These are phyloP conservation scores for Trametes maxima DNA, from an alignment of 768 basidiomycete species.

Conservation along the genomic window DNA sequence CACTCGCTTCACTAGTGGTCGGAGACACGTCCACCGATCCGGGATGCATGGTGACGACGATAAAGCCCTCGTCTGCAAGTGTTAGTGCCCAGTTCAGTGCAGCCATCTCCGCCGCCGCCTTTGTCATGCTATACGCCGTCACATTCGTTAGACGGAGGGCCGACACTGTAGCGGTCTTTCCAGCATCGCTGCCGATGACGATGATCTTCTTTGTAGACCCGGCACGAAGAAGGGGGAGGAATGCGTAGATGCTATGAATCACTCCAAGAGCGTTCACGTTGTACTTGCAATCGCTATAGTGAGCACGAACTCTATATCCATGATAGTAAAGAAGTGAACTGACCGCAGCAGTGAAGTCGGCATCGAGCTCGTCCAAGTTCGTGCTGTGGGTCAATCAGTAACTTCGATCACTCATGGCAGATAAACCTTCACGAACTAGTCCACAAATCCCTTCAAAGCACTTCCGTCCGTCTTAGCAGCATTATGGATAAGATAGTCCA, in stretches of 20 bases:
- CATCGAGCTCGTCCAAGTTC: constrained; percentile 17
- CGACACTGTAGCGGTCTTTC: neutral
- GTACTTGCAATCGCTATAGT: constrained; percentile 23
- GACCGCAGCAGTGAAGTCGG: constrained; percentile 15
- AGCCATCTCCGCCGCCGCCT: constrained; percentile 2
- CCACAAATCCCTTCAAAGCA: neutral
- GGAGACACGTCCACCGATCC: too few relatives aligned
- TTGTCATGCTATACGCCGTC: constrained; percentile 3
- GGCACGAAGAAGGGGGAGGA: constrained; percentile 42
- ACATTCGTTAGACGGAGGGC: neutral
- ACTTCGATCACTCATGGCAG: too few relatives aligned
- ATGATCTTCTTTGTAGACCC: constrained; percentile 38
- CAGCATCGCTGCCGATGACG: neutral
- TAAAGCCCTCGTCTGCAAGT: constrained; percentile 8
- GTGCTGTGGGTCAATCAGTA: neutral
- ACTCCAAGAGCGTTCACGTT: constrained; percentile 40
- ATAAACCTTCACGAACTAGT: neutral
- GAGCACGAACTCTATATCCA: neutral
- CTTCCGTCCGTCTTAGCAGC: constrained; percentile 29
- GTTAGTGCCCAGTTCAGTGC: neutral
- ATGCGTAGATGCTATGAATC: constrained; percentile 38
- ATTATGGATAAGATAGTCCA: constrained; percentile 41
- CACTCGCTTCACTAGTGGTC: too few relatives aligned
- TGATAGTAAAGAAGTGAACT: neutral
- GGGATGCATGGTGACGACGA: neutral